phyloP scores from a whole-genome alignment of 129 eudicot species.

The Flaveria sonorensis region DNA sequence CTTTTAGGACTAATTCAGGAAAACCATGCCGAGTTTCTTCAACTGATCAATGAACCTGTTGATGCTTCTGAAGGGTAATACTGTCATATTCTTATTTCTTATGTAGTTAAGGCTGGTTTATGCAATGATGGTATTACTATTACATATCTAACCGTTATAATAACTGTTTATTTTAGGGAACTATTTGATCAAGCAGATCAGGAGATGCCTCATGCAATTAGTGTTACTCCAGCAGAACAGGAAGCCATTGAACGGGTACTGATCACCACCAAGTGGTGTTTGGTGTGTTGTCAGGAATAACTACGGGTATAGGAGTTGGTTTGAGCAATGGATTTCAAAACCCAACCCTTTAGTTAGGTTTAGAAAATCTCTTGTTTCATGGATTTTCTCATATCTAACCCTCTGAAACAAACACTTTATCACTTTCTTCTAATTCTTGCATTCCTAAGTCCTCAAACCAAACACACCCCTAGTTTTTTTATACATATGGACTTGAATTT shows the following conservation, averaged over 20 bases:
- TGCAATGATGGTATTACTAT: background rate
- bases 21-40: conserved; percentile 90
- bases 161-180: conserved; percentile 53
- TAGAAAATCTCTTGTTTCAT: background rate
- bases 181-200: conserved; percentile 82
- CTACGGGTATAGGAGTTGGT: background rate
- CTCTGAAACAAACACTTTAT: background rate
- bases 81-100: background rate
- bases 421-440: too few relatives aligned
- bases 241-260: conserved; percentile 93
- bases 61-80: conserved; percentile 90
- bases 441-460: background rate
- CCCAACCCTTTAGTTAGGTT: background rate
- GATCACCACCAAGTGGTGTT: conserved; percentile 14
- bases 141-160: conserved; percentile 4
- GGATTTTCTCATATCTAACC: background rate
- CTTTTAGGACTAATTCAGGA: conserved; percentile 85
- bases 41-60: conserved; percentile 82
- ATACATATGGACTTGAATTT: background rate
- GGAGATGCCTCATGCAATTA: conserved; percentile 89
- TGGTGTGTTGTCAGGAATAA: background rate
- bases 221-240: conserved; percentile 92
- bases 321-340: background rate
- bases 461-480: conserved; percentile 2
- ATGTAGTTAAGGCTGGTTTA: background rate